phyloP scores from a whole-genome alignment of 2,329 filamentous ascomycete species.

The Neofusicoccum ribis region DNA sequence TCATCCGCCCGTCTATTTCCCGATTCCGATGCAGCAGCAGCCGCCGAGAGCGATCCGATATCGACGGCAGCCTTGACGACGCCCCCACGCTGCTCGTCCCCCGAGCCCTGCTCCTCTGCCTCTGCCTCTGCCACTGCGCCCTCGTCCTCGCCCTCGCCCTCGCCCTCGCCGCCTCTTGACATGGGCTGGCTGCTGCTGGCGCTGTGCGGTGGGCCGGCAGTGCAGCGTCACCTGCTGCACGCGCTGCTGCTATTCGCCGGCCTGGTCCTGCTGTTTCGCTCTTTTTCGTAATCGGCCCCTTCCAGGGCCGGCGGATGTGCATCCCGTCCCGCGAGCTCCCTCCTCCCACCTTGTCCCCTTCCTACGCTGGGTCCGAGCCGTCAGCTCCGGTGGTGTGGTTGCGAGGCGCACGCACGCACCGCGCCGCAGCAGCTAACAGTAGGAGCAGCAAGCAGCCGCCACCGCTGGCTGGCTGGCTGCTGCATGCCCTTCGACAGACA shows the following conservation, averaged over 20 bases:
- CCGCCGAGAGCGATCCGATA: slow-evolving; percentile 7
- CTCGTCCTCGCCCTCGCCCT: not conserved
- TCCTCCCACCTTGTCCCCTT: not conserved
- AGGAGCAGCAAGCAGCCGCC: not conserved
- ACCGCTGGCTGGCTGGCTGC: not conserved
- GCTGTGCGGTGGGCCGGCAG: not conserved
- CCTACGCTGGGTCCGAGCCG: too few species aligned
- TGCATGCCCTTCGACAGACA: slow-evolving; percentile 5
- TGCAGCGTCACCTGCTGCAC: not conserved
- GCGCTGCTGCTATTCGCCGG: not conserved
- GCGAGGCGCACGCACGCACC: not conserved
- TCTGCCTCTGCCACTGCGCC: not conserved
- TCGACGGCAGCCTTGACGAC: not conserved
- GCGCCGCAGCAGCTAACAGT: slow-evolving; percentile 7
- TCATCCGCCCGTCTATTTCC: slow-evolving; percentile 9
- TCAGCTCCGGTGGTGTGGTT: slow-evolving; percentile 3
- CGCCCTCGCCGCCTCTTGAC: too few species aligned
- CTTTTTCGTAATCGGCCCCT: not conserved
- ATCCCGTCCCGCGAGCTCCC: not conserved
- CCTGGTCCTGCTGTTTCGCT: not conserved
- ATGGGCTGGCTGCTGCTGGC: not conserved
- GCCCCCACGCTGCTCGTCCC: not conserved
- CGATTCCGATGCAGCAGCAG: slow-evolving; percentile 5
- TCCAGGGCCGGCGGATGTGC: not conserved
- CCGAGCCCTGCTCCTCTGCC: not conserved